phyloP scores from a whole-genome alignment of 2,329 filamentous ascomycete genomes.

The Stagonosporopsis cucurbitacearum region DNA sequence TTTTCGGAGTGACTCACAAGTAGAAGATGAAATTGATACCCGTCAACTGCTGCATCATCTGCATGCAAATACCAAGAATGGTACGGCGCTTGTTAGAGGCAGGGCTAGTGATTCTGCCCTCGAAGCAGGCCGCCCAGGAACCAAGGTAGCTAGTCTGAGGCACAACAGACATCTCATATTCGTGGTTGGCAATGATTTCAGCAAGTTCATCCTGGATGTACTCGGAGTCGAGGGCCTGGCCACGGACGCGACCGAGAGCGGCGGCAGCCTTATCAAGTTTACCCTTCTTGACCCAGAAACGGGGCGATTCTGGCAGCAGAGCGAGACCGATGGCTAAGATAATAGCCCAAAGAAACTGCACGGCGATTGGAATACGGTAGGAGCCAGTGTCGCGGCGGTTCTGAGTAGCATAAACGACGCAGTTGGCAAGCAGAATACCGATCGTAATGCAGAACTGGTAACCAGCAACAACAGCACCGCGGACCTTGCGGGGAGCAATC shows the following conservation, averaged over 20 bases:
- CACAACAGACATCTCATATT: slow-evolving; percentile 74
- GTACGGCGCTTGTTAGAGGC: slow-evolving; percentile 60
- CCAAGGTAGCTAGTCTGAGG: slow-evolving; percentile 45
- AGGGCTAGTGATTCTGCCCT: slow-evolving; percentile 57
- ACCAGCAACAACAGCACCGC: slow-evolving; percentile 75
- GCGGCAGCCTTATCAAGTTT: slow-evolving; percentile 70
- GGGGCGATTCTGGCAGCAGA: slow-evolving; percentile 83
- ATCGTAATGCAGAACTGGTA: slow-evolving; percentile 88
- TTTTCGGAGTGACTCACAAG: slow-evolving; percentile 47
- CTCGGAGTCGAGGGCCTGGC: slow-evolving; percentile 75
- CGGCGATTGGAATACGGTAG: slow-evolving; percentile 78
- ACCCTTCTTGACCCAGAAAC: slow-evolving; percentile 83
- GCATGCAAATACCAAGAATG: slow-evolving; percentile 55
- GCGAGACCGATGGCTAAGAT: slow-evolving; percentile 76
- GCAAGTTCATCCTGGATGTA: slow-evolving; percentile 81
- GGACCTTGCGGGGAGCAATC: slow-evolving; percentile 72
- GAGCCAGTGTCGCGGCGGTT: slow-evolving; percentile 68
- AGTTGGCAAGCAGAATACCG: slow-evolving; percentile 76
- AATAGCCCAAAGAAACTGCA: slow-evolving; percentile 83
- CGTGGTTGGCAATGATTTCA: slow-evolving; percentile 91
- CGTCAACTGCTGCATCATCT: slow-evolving; percentile 66
- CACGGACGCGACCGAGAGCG: slow-evolving; percentile 74
- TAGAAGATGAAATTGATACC: slow-evolving; percentile 78
- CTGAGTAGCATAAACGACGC: slow-evolving; percentile 77
- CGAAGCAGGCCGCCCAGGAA: slow-evolving; percentile 72